Percentiles rank a stretch among this genome's conserved stretches.
phyloP scores from a whole-genome alignment of 2,329 filamentous ascomycete genomes.

The Exophiala viscosa region DNA sequence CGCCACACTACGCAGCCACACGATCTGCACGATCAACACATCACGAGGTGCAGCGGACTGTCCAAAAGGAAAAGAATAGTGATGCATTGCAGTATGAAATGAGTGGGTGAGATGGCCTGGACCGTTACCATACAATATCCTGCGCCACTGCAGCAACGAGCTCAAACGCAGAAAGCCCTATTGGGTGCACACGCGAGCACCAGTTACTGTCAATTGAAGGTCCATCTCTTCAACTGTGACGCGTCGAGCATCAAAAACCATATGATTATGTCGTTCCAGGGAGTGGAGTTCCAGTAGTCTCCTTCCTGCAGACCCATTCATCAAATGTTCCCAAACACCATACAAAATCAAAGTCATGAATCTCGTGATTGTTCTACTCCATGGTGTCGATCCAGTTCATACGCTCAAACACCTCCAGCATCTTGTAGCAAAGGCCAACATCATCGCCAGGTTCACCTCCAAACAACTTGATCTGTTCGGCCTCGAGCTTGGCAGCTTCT shows the following conservation, averaged over 20 bases:
- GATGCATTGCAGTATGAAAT: background rate
- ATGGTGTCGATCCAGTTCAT: slow-evolving; percentile 45
- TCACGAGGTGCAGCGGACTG: background rate
- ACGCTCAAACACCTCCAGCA: slow-evolving; percentile 49
- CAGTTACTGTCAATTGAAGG: slow-evolving; percentile 10
- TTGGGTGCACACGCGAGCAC: slow-evolving; percentile 17
- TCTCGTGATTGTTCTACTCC: slow-evolving; percentile 8
- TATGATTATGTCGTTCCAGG: slow-evolving; percentile 14
- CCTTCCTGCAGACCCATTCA: background rate
- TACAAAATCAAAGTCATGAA: background rate
- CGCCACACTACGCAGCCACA: background rate
- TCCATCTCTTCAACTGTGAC: slow-evolving; percentile 20
- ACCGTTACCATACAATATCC: background rate
- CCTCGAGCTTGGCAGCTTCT: slow-evolving; percentile 34
- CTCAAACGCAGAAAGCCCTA: slow-evolving; percentile 15
- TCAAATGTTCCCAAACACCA: background rate
- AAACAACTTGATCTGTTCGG: slow-evolving; percentile 39
- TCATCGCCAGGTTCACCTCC: slow-evolving; percentile 30
- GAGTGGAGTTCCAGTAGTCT: slow-evolving; percentile 12
- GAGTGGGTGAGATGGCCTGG: slow-evolving; percentile 11
- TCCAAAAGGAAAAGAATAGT: slow-evolving; percentile 1
- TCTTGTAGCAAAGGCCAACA: slow-evolving; percentile 42
- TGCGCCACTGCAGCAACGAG: slow-evolving; percentile 11
- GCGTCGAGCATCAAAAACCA: slow-evolving; percentile 18
- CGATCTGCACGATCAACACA: background rate